Percentiles rank a stretch among this genome's conserved stretches.
Conservation (phyloP, 495 filamentous ascomycete genomes). For the Neurospora discreta region DNA sequence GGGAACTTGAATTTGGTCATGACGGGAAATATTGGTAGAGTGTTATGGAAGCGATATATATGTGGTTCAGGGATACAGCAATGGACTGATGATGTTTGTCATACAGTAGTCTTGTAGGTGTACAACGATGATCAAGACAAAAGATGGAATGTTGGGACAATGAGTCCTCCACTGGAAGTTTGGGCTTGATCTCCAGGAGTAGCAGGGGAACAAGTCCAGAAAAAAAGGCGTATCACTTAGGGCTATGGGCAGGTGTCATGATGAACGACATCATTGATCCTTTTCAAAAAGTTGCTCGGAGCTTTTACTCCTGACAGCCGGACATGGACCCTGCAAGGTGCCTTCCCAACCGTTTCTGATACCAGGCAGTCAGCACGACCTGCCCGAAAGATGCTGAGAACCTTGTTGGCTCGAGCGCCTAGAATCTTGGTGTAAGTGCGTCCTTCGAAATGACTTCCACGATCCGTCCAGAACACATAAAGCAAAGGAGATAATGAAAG, state of each 20-base stretch:
- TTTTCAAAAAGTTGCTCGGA: neutral
- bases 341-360: neutral
- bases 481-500: neutral
- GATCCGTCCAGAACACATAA: neutral
- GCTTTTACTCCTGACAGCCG: neutral
- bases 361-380: neutral
- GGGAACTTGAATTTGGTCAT: neutral
- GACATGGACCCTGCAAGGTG: neutral
- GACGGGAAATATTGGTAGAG: neutral
- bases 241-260: neutral
- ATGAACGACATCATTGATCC: neutral
- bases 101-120: neutral
- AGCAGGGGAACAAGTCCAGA: neutral
- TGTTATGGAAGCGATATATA: too few relatives aligned
- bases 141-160: neutral
- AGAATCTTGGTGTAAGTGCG: neutral
- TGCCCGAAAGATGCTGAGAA: neutral
- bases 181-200: neutral
- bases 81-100: neutral
- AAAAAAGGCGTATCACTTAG: neutral
- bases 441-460: neutral
- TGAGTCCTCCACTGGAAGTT: neutral
- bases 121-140: neutral
- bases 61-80: neutral
- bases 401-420: neutral